These are phyloP conservation scores for Graphiopsis chlorocephala DNA, from an alignment of 2,329 filamentous ascomycete genomes.

Conservation along the genomic window DNA sequence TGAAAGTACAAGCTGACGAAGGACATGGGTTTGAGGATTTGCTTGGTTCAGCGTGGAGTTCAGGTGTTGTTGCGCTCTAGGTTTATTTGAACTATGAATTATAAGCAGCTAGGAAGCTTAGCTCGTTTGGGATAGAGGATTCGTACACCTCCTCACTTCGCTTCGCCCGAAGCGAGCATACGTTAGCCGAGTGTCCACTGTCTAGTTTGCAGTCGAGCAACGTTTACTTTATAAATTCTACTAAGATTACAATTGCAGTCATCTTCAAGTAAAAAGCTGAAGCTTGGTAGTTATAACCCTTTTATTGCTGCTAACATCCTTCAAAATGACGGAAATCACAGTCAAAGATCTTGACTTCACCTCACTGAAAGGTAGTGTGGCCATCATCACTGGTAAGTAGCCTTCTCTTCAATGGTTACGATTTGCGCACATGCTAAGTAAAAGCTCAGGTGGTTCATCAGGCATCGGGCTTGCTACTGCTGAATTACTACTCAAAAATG, in stretches of 20 bases:
- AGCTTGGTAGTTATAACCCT: not conserved
- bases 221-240: not conserved
- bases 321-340: conserved; percentile 27
- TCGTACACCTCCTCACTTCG: not conserved
- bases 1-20: not conserved
- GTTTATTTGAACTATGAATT: not conserved
- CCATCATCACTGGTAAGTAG: conserved; percentile 25
- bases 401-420: not conserved
- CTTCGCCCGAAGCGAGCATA: not conserved
- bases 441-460: conserved; percentile 51
- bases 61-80: not conserved
- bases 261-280: not conserved
- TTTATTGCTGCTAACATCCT: too few relatives aligned
- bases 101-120: not conserved
- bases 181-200: not conserved
- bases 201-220: not conserved
- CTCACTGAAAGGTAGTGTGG: conserved; percentile 25
- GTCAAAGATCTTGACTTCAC: conserved; percentile 25
- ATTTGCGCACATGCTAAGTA: not conserved
- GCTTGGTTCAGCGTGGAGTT: conserved; percentile 13
- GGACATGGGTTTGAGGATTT: not conserved
- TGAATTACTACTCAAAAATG: conserved; percentile 50
- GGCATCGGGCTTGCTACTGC: conserved; percentile 61
- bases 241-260: not conserved
- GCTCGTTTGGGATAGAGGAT: not conserved